Evolutionary conservation across 2,329 filamentous ascomycete species (phyloP).

Genomic region (Fusarium annulatum): DNA sequence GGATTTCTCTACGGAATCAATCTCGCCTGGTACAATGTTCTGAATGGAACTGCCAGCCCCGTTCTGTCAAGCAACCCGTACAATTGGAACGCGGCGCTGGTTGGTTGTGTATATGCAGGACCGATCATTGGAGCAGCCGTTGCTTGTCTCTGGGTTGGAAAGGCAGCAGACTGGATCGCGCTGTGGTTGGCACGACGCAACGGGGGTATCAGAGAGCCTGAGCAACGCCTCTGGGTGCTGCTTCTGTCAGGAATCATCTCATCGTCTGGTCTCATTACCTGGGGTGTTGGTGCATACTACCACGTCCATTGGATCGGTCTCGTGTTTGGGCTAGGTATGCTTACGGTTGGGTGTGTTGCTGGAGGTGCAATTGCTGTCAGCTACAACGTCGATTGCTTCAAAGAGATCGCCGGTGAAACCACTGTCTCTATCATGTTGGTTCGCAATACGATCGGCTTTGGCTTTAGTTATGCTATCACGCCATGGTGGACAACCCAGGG

Average conservation of each 20-base stretch:
- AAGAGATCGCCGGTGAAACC: neutral
- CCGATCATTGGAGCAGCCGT: neutral
- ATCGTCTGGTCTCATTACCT: neutral
- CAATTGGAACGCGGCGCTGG: neutral
- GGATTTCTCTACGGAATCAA: slow-evolving; percentile 1
- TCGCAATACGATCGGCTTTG: slow-evolving; percentile 2
- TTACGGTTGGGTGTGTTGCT: neutral
- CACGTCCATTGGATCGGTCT: neutral
- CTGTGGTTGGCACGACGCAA: neutral
- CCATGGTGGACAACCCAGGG: slow-evolving; percentile 8
- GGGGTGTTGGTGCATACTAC: slow-evolving; percentile 3
- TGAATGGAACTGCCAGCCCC: neutral
- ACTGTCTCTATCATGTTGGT: neutral
- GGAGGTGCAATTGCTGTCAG: neutral
- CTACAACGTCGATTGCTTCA: slow-evolving; percentile 2
- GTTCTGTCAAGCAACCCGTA: neutral
- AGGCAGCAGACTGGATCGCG: neutral
- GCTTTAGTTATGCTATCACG: neutral
- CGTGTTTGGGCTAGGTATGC: neutral
- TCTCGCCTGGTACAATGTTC: slow-evolving; percentile 4
- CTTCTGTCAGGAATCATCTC: neutral
- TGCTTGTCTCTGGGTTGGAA: neutral
- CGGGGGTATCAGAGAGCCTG: neutral
- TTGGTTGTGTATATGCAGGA: neutral
- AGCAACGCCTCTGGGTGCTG: neutral